A percentile compares a stretch with the other conserved stretches of the same genome.
Evolutionary conservation across 495 filamentous ascomycete genomes (phyloP).

Genomic region (Penicillium riverlandense): DNA sequence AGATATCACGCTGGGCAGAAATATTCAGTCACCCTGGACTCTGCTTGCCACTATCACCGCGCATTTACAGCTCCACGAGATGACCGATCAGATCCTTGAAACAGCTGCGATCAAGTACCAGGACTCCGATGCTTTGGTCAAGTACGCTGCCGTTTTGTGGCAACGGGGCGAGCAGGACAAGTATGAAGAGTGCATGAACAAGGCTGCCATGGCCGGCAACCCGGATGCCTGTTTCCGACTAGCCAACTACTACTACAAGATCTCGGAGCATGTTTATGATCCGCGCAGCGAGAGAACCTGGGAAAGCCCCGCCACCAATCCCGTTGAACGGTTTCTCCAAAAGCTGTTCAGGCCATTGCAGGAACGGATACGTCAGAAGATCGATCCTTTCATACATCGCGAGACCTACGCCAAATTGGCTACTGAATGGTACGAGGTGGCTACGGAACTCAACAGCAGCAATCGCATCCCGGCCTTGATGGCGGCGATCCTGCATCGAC

Average conservation of each 20-base stretch:
- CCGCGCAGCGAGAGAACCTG: slow-evolving; percentile 9
- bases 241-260: slow-evolving; percentile 33
- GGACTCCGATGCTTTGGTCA: slow-evolving; percentile 21
- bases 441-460: not conserved
- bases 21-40: slow-evolving; percentile 18
- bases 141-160: slow-evolving; percentile 18
- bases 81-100: slow-evolving; percentile 6
- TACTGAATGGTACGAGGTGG: slow-evolving; percentile 26
- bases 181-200: slow-evolving; percentile 32
- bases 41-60: slow-evolving; percentile 17
- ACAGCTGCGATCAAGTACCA: slow-evolving; percentile 24
- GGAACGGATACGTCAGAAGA: not conserved
- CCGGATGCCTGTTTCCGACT: slow-evolving; percentile 22
- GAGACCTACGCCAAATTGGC: slow-evolving; percentile 21
- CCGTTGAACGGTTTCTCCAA: not conserved
- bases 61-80: slow-evolving; percentile 1
- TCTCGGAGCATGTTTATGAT: slow-evolving; percentile 17
- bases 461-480: slow-evolving; percentile 10
- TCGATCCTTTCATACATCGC: slow-evolving; percentile 3
- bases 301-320: not conserved
- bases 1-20: slow-evolving; percentile 6
- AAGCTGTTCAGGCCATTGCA: too few species aligned
- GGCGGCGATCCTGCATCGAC: slow-evolving; percentile 14
- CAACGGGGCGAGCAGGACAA: slow-evolving; percentile 10
- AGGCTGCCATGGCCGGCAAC: slow-evolving; percentile 23